Evolutionary conservation across 208 protist genomes (phyloP).

Genomic region (Trypanosoma vivax): DNA sequence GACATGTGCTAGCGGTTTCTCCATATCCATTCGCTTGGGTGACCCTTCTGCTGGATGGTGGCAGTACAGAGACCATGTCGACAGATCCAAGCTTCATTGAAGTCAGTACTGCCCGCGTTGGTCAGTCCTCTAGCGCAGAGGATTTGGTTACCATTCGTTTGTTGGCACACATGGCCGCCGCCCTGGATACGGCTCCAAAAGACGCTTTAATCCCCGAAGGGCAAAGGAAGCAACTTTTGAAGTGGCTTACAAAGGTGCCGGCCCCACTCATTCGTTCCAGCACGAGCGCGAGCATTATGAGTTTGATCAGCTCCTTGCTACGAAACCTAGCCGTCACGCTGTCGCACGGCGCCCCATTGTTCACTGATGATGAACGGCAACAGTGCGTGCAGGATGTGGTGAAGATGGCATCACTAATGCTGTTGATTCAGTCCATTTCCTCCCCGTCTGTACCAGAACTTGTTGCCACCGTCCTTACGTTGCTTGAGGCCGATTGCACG

Average conservation of each 20-base stretch:
- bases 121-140: slow-evolving; percentile 11
- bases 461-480: slow-evolving; percentile 18
- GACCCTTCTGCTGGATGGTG: slow-evolving; percentile 9
- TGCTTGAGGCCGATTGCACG: slow-evolving; percentile 3
- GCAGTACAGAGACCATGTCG: neutral
- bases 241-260: slow-evolving; percentile 4
- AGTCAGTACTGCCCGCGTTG: slow-evolving; percentile 1
- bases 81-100: slow-evolving; percentile 2
- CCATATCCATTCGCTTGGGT: slow-evolving; percentile 8
- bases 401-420: slow-evolving; percentile 14
- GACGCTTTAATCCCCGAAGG: neutral
- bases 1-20: slow-evolving; percentile 5
- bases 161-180: slow-evolving; percentile 15
- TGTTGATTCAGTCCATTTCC: slow-evolving; percentile 18
- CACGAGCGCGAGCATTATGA: slow-evolving; percentile 4
- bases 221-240: slow-evolving; percentile 3
- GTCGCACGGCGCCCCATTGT: neutral
- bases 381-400: slow-evolving; percentile 4
- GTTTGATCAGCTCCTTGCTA: slow-evolving; percentile 6
- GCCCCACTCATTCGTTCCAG: slow-evolving; percentile 3
- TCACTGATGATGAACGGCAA: slow-evolving; percentile 1
- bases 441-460: slow-evolving; percentile 16
- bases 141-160: slow-evolving; percentile 16
- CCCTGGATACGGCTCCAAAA: neutral
- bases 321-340: slow-evolving; percentile 16